These are phyloP conservation scores for Flammula alnicola DNA, from an alignment of 1,284 basidiomycete genomes.

Conservation along the genomic window DNA sequence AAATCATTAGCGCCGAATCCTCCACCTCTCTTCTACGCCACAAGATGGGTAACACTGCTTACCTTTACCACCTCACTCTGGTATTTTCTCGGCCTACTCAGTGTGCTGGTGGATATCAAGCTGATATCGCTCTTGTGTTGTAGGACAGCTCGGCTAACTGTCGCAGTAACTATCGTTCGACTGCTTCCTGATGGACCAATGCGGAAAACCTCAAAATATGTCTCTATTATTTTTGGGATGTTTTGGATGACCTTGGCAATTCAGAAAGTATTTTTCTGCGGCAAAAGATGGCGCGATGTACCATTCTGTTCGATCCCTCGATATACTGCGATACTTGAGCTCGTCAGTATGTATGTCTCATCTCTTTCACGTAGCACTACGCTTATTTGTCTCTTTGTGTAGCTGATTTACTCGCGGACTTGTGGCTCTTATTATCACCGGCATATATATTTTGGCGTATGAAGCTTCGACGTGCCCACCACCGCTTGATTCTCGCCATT, in stretches of 20 bases:
- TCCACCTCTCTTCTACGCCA: background rate
- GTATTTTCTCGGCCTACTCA: background rate
- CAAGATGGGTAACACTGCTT: conserved; percentile 3
- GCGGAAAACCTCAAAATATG: conserved; percentile 4
- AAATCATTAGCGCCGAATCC: background rate
- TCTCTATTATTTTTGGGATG: conserved; percentile 3
- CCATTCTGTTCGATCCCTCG: conserved; percentile 5
- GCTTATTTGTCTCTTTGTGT: background rate
- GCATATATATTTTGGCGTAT: conserved; percentile 16
- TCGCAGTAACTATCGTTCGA: conserved; percentile 11
- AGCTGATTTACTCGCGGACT: conserved; percentile 16
- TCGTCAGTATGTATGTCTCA: conserved; percentile 13
- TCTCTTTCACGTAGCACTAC: too few species aligned
- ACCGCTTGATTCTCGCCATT: conserved; percentile 7
- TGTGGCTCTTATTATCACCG: conserved; percentile 15
- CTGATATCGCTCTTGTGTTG: background rate
- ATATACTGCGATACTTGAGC: conserved; percentile 13
- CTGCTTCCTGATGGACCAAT: conserved; percentile 3
- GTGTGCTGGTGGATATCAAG: background rate
- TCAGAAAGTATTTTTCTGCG: conserved; percentile 15
- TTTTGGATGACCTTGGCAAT: conserved; percentile 1
- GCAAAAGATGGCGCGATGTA: background rate
- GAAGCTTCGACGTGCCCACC: conserved; percentile 12
- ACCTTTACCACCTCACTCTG: conserved; percentile 7
- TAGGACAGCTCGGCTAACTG: conserved; percentile 11